These are phyloP conservation scores for Stemphylium lycopersici DNA, from an alignment of 2,329 filamentous ascomycete genomes.

Conservation along the genomic window DNA sequence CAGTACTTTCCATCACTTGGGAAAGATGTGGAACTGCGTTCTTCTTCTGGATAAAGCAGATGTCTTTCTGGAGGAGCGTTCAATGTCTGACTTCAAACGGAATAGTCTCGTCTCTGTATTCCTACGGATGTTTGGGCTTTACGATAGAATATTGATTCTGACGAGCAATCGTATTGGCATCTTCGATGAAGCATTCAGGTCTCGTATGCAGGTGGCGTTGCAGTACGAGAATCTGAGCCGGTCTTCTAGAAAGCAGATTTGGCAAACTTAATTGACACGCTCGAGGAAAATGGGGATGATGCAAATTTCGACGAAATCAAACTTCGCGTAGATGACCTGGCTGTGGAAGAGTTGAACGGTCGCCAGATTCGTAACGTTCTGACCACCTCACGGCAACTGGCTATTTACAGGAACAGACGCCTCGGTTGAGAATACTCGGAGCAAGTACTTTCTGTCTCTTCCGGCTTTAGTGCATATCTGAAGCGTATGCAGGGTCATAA, in stretches of 20 bases:
- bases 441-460: neutral
- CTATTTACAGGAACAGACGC: neutral
- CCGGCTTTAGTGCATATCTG: neutral
- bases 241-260: neutral
- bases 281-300: neutral
- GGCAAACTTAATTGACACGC: neutral
- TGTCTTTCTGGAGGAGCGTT: constrained; percentile 45
- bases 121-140: constrained; percentile 51
- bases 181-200: constrained; percentile 51
- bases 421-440: neutral
- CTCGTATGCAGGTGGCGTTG: constrained; percentile 49
- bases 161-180: constrained; percentile 50
- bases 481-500: neutral
- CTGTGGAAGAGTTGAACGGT: neutral
- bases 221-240: constrained; percentile 13
- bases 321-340: too few relatives aligned
- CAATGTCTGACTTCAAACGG: constrained; percentile 13
- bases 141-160: constrained; percentile 51
- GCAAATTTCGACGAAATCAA: neutral
- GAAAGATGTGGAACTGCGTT: constrained; percentile 56
- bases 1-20: neutral
- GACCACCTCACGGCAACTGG: neutral
- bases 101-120: constrained; percentile 29
- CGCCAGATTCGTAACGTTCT: neutral
- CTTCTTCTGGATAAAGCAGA: constrained; percentile 43